Conservation (phyloP, 2,329 filamentous ascomycete species). For the Phyllosticta paracitricarpa region DNA sequence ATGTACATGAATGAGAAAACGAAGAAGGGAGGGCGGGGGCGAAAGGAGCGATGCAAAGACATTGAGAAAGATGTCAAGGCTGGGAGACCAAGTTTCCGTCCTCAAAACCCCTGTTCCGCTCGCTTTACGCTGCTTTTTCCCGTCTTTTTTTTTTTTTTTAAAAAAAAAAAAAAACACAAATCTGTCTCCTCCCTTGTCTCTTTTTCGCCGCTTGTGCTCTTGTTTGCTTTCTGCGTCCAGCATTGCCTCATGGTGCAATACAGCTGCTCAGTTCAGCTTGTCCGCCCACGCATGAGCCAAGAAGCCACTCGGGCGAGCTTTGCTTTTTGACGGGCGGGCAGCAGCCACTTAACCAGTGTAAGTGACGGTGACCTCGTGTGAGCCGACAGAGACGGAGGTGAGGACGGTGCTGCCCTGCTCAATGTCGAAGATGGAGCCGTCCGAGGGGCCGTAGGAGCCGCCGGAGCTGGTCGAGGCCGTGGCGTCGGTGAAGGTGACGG, state of each 20-base stretch:
- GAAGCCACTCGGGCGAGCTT: too few relatives aligned
- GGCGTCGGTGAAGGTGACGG: slow-evolving; percentile 4
- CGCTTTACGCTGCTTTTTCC: background rate
- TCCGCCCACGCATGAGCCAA: background rate
- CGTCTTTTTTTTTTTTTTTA: too few relatives aligned
- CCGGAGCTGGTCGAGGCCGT: slow-evolving; percentile 1
- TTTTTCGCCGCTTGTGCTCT: background rate
- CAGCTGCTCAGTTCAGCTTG: background rate
- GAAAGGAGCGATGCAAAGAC: background rate
- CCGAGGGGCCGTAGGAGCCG: slow-evolving; percentile 22
- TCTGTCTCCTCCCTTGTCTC: background rate
- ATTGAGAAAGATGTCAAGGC: background rate
- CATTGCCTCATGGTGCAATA: too few relatives aligned
- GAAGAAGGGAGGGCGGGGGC: too few relatives aligned
- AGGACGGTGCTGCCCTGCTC: slow-evolving; percentile 26
- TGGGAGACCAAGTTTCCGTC: background rate
- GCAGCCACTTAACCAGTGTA: slow-evolving; percentile 1
- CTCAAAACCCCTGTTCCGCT: background rate
- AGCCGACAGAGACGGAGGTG: slow-evolving; percentile 3
- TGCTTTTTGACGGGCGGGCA: too few relatives aligned
- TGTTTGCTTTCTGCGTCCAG: background rate
- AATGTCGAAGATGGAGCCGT: slow-evolving; percentile 38
- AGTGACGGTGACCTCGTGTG: slow-evolving; percentile 1
- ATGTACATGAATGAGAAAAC: background rate
- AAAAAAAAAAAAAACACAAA: too few relatives aligned